Evolutionary conservation across 73 alveolate species (phyloP).

Genomic region (Stentor coeruleus): DNA sequence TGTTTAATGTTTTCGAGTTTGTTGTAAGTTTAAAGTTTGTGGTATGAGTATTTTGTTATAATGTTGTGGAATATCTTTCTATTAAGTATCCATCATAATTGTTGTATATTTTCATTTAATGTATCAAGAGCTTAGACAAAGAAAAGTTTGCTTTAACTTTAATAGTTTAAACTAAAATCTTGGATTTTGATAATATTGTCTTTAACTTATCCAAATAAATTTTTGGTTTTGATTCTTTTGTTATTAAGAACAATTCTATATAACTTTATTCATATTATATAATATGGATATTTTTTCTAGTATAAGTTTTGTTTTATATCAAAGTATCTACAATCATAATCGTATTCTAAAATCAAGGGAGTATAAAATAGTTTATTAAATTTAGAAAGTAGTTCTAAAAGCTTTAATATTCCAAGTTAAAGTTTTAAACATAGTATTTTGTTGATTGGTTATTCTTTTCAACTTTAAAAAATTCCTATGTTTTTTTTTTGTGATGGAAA

Average conservation of each 20-base stretch:
- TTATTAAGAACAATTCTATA: conserved; percentile 89
- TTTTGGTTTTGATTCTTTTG: conserved; percentile 69
- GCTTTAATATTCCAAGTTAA: conserved; percentile 64
- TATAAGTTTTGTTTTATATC: conserved; percentile 84
- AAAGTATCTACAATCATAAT: conserved; percentile 92
- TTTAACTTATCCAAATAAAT: conserved; percentile 85
- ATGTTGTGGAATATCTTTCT: conserved; percentile 27
- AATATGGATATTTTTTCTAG: conserved; percentile 67
- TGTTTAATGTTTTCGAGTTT: no score
- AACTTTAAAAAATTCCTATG: conserved; percentile 55
- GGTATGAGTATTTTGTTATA: no score
- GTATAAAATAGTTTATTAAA: conserved; percentile 65
- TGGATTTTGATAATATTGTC: conserved; percentile 64
- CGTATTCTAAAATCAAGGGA: conserved; percentile 78
- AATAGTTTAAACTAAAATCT: conserved; percentile 34
- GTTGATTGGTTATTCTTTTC: conserved; percentile 62
- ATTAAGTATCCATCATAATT: conserved; percentile 72
- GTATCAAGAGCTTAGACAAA: conserved; percentile 82
- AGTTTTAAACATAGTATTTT: conserved; percentile 77
- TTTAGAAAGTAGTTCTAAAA: conserved; percentile 51
- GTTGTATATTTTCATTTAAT: conserved; percentile 63
- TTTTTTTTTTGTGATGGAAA: not conserved
- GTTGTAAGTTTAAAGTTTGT: no score
- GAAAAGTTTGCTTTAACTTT: not conserved
- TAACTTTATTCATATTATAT: conserved; percentile 87